phyloP scores from a whole-genome alignment of 495 filamentous ascomycete species.

The Penicillium ochrochloron region DNA sequence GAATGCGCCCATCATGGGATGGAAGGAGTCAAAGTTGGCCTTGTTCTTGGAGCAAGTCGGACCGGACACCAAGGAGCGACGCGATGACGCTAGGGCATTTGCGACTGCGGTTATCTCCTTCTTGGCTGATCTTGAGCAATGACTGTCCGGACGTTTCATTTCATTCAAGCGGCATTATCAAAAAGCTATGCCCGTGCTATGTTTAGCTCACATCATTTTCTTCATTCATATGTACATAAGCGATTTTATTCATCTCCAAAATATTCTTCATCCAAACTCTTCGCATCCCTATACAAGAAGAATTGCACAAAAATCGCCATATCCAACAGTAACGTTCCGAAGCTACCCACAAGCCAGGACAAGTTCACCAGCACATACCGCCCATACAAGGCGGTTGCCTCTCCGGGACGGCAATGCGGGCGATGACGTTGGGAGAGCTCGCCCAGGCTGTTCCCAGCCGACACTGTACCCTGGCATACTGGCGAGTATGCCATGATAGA shows the following conservation, averaged over 20 bases:
- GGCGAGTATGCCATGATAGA: constrained; percentile 90
- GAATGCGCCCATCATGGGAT: constrained; percentile 31
- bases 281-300: constrained; percentile 71
- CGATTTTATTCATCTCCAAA: constrained; percentile 13
- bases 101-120: constrained; percentile 32
- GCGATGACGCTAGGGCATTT: constrained; percentile 32
- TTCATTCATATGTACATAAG: constrained; percentile 10
- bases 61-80: constrained; percentile 27
- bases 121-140: constrained; percentile 31
- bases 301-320: constrained; percentile 88
- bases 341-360: constrained; percentile 86
- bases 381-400: constrained; percentile 64
- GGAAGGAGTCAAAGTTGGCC: constrained; percentile 35
- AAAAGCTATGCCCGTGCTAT: neutral
- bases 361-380: constrained; percentile 85
- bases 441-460: constrained; percentile 17
- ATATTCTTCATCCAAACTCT: constrained; percentile 14
- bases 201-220: neutral
- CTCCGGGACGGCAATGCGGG: constrained; percentile 55
- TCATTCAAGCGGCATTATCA: neutral
- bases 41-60: constrained; percentile 36
- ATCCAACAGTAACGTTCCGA: constrained; percentile 85
- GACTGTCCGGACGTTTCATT: constrained; percentile 10
- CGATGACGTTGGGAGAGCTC: constrained; percentile 15
- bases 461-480: constrained; percentile 42